Evolutionary conservation across 208 protist species (phyloP), one percentile per base, ranked within the genome.

Genomic region (Lotmaria passim): DNA sequence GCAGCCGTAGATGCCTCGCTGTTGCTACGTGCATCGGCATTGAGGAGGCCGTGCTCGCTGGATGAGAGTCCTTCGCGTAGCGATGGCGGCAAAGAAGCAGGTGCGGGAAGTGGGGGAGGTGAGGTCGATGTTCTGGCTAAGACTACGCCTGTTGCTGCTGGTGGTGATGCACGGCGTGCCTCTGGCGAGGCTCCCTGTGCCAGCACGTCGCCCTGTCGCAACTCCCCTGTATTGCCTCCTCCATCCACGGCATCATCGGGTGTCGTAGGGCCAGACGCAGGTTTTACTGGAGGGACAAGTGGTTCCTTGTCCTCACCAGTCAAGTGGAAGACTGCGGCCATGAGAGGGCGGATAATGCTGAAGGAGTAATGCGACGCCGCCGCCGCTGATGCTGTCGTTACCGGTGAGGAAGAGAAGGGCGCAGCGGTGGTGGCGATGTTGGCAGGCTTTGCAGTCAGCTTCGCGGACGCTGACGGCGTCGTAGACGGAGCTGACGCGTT

Each of bases 311-410:
- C 50, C 50, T 31, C 50, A 10, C 50, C 50, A 19, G 50, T 56
- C 14, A 56, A 36, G 28, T 56, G 50, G 28, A 56, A 56, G 28
- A 56, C 50, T 6, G 28, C 50, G 28, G 50, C 50, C 50, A 56
- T 56, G 28, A 56, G 28, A 36, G 50, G 41, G 12, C 34, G 41
- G 26, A 17, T 24, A 46, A 62, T 44, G 34, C 56, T 46, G 56
- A 62, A 62, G n/a, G 56, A 26, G 24, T 48, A 34, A 26, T n/a
- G 17, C 10, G 43, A 6, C 50, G 10, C 50, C 11, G 24, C 26
- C 30, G 30, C 50, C 15, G 12, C 50, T 15, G 28, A 12, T 0
- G 50, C 5, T 56, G 24, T n/a, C n/a, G n/a, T n/a, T n/a, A n/a
- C n/a, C n/a, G n/a, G n/a, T n/a, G n/a, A n/a, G n/a, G n/a, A n/a